phyloP scores from a whole-genome alignment of 2,329 filamentous ascomycete species.

The Hymenoscyphus fraxineus region DNA sequence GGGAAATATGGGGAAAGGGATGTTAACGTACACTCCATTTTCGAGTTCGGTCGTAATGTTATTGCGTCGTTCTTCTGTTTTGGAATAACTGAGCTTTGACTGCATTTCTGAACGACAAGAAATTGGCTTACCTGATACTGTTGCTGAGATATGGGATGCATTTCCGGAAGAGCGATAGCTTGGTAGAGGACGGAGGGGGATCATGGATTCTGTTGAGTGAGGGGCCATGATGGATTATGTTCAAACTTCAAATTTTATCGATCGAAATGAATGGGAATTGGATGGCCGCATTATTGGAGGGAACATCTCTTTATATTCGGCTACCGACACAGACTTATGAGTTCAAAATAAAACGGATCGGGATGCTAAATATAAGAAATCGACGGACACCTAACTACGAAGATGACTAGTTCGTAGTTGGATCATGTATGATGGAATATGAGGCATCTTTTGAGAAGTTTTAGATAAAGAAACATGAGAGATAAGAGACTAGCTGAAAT shows the following conservation, averaged over 20 bases:
- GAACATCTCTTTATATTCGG: background rate
- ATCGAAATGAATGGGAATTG: background rate
- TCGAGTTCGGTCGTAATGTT: background rate
- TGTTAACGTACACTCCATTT: background rate
- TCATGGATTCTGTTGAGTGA: background rate
- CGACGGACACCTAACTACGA: no score
- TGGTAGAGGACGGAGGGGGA: background rate
- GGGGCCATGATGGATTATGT: background rate
- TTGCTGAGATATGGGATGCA: background rate
- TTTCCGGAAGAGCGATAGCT: background rate
- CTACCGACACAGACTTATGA: background rate
- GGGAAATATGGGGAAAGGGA: background rate
- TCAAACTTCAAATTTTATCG: background rate
- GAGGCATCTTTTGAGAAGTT: no score
- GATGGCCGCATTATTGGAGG: background rate
- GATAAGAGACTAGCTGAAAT: no score
- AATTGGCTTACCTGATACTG: background rate
- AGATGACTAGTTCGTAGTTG: no score
- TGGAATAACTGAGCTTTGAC: background rate
- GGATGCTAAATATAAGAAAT: no score
- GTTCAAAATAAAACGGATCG: no score
- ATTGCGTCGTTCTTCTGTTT: background rate
- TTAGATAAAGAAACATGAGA: no score
- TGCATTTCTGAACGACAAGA: no score
- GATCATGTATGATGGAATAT: no score